Conservation (phyloP, 2,329 filamentous ascomycete species). For the Talaromyces rugulosus region DNA sequence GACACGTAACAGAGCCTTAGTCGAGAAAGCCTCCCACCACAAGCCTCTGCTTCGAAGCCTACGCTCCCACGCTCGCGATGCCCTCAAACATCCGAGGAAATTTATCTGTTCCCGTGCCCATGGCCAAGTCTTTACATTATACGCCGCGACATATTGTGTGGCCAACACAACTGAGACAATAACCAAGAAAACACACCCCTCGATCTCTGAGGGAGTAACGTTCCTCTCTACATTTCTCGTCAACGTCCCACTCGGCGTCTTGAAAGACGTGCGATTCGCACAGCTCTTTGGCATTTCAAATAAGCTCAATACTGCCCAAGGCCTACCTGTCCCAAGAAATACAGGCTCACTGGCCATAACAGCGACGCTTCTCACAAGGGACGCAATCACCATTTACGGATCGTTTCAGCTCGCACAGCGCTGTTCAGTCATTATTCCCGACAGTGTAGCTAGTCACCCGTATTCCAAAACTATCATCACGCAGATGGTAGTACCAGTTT, state of each 20-base stretch:
- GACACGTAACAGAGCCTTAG: constrained; percentile 17
- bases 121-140: neutral
- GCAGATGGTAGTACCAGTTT: constrained; percentile 73
- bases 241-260: constrained; percentile 27
- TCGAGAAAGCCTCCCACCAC: neutral
- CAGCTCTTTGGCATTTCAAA: constrained; percentile 67
- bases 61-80: neutral
- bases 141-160: neutral
- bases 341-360: neutral
- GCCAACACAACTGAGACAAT: neutral
- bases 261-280: constrained; percentile 35
- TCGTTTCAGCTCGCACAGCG: constrained; percentile 26
- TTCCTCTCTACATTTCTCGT: constrained; percentile 29
- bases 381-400: constrained; percentile 76
- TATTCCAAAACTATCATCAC: constrained; percentile 34
- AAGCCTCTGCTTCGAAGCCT: neutral
- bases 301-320: neutral
- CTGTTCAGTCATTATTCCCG: constrained; percentile 20
- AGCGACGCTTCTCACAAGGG: constrained; percentile 69
- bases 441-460: constrained; percentile 17
- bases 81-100: neutral
- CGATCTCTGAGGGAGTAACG: neutral
- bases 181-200: neutral
- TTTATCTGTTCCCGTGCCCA: neutral
- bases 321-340: neutral